Conservation (phyloP, 495 filamentous ascomycete genomes). For the Chaetomium fimeti region DNA sequence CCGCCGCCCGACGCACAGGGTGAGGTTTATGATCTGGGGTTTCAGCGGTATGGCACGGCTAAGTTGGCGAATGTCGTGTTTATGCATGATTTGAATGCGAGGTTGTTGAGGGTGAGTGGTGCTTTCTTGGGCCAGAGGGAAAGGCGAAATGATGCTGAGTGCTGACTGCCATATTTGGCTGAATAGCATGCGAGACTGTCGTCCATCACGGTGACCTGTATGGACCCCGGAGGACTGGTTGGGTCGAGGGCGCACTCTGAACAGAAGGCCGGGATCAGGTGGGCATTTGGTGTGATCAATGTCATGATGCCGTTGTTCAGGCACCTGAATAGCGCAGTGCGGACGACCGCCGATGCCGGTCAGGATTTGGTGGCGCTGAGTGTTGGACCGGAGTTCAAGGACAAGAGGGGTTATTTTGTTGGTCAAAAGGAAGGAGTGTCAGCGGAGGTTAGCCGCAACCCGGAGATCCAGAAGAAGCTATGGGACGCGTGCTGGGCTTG, state of each 20-base stretch:
- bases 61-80: constrained; percentile 11
- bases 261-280: background rate
- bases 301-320: constrained; percentile 2
- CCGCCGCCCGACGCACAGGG: background rate
- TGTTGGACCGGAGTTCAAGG: background rate
- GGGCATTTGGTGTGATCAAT: background rate
- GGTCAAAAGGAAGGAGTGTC: background rate
- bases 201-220: background rate
- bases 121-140: background rate
- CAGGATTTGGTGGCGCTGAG: constrained; percentile 5
- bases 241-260: background rate
- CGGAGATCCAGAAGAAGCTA: background rate
- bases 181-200: background rate
- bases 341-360: background rate
- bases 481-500: constrained; percentile 1
- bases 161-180: background rate
- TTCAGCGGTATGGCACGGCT: constrained; percentile 4
- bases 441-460: background rate
- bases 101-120: constrained; percentile 3
- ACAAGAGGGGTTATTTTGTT: background rate
- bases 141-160: background rate
- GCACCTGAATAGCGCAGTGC: background rate
- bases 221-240: constrained; percentile 3
- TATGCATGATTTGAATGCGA: background rate
- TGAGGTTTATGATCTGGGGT: background rate